Evolutionary conservation across 352 stramenopile species (phyloP).

Genomic region (Pythium phragmitis): DNA sequence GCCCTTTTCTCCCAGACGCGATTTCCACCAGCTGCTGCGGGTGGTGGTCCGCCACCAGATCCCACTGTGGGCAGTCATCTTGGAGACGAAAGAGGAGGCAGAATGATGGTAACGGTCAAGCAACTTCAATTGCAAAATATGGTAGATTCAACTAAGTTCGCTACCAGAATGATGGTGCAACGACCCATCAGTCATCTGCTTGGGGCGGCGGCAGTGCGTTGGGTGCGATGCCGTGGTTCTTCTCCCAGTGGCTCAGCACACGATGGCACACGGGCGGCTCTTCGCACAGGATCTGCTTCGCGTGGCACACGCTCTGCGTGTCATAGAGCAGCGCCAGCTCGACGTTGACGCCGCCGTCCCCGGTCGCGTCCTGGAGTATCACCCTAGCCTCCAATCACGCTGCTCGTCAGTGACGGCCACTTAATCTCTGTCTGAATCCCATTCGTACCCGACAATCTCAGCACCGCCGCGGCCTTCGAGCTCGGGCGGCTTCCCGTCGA

Average conservation of each 20-base stretch:
- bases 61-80: constrained; percentile 10
- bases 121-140: constrained; percentile 9
- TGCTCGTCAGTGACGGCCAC: background rate
- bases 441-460: constrained; percentile 23
- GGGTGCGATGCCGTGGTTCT: background rate
- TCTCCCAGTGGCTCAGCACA: constrained; percentile 19
- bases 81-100: constrained; percentile 13
- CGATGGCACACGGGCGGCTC: constrained; percentile 10
- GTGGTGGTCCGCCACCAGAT: background rate
- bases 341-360: constrained; percentile 11
- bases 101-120: constrained; percentile 11
- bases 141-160: background rate
- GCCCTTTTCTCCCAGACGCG: background rate
- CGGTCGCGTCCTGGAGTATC: constrained; percentile 9
- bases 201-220: background rate
- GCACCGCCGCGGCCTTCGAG: background rate
- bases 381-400: background rate
- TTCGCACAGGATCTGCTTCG: constrained; percentile 12
- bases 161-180: background rate
- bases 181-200: background rate
- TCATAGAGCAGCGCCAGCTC: constrained; percentile 22
- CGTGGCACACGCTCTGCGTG: constrained; percentile 16
- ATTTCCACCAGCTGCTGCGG: background rate
- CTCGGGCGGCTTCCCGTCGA: background rate
- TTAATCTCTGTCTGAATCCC: background rate